Conservation (phyloP, 140 eudicot genomes). For the Flaveria floridana region DNA sequence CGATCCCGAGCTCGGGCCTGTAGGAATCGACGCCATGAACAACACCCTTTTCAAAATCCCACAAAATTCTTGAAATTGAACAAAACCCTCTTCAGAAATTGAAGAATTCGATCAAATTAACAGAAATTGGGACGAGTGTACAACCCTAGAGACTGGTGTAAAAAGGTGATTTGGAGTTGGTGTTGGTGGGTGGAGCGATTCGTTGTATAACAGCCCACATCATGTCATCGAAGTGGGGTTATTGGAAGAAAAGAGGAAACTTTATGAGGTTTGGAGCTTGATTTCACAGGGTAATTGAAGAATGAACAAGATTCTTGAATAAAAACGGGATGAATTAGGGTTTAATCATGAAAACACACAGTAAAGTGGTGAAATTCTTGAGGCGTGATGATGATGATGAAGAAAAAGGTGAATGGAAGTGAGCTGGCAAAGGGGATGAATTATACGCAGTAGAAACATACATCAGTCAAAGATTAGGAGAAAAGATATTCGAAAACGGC, state of each 20-base stretch:
- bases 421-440: not conserved
- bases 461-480: not conserved
- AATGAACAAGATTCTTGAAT: slow-evolving; percentile 1
- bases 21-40: slow-evolving; percentile 54
- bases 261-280: not conserved
- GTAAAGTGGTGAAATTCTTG: slow-evolving; percentile 6
- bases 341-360: not conserved
- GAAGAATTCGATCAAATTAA: slow-evolving; percentile 9
- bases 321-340: slow-evolving; percentile 13
- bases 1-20: slow-evolving; percentile 53
- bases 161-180: slow-evolving; percentile 17
- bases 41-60: not conserved
- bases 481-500: not conserved
- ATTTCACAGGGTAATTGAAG: slow-evolving; percentile 3
- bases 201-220: slow-evolving; percentile 24
- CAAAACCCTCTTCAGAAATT: slow-evolving; percentile 7
- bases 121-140: not conserved
- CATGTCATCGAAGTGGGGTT: slow-evolving; percentile 12
- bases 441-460: not conserved
- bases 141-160: slow-evolving; percentile 12
- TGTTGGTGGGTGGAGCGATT: slow-evolving; percentile 25
- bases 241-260: not conserved
- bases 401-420: slow-evolving; percentile 1
- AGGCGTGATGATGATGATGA: slow-evolving; percentile 28
- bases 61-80: slow-evolving; percentile 8